A percentile compares a stretch with the other conserved stretches of the same genome.
phyloP scores from a whole-genome alignment of 2,329 filamentous ascomycete genomes.

The Botrytis squamosa region DNA sequence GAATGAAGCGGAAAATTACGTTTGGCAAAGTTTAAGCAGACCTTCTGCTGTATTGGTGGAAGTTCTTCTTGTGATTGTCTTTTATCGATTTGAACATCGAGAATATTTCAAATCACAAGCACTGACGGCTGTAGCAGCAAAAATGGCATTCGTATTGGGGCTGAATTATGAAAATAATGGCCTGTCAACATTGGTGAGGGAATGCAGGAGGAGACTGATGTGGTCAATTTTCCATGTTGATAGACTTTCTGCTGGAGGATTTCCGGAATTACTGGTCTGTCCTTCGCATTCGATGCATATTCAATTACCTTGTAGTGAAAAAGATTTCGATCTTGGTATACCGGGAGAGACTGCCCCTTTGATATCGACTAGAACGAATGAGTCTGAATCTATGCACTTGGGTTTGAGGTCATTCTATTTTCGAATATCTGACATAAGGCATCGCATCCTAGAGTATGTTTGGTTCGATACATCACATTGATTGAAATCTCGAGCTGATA shows the following conservation, averaged over 20 bases:
- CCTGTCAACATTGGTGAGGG: conserved; percentile 17
- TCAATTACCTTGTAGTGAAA: conserved; percentile 20
- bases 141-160: conserved; percentile 19
- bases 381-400: conserved; percentile 20
- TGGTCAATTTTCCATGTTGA: conserved; percentile 22
- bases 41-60: conserved; percentile 15
- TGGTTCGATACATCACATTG: background rate
- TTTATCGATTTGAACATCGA: conserved; percentile 18
- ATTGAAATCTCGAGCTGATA: background rate
- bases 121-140: conserved; percentile 19
- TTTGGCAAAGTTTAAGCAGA: conserved; percentile 16
- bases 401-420: conserved; percentile 20
- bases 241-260: conserved; percentile 18
- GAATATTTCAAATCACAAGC: conserved; percentile 20
- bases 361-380: conserved; percentile 1
- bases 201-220: conserved; percentile 18
- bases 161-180: conserved; percentile 20
- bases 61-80: conserved; percentile 20
- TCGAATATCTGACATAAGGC: conserved; percentile 20
- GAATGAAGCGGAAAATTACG: conserved; percentile 15
- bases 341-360: conserved; percentile 20
- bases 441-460: conserved; percentile 20
- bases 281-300: conserved; percentile 21
- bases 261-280: conserved; percentile 20
- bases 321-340: conserved; percentile 22